A percentile compares a stretch with the other conserved stretches of the same genome.
Evolutionary conservation across 169 alveolate species (phyloP).

Genomic region (Plasmodium gonderi): DNA sequence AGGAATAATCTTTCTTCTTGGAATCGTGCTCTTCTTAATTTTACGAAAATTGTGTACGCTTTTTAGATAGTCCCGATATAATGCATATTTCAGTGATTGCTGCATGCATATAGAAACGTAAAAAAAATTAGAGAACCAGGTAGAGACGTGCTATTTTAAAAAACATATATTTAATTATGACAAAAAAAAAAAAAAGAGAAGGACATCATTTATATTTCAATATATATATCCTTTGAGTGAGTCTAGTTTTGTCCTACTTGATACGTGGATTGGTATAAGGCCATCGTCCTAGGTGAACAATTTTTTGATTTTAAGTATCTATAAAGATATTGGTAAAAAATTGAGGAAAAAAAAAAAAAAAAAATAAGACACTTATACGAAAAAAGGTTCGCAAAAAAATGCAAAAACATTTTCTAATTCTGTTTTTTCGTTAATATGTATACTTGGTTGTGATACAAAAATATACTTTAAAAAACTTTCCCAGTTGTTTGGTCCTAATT

Average conservation of each 20-base stretch:
- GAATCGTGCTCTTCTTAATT: conserved; percentile 79
- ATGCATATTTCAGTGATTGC: conserved; percentile 81
- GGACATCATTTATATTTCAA: not conserved
- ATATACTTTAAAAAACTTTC: conserved; percentile 50
- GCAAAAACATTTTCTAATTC: not conserved
- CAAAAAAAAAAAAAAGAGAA: not conserved
- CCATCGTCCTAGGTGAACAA: conserved; percentile 81
- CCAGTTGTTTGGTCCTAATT: conserved; percentile 67
- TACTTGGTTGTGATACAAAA: conserved; percentile 4
- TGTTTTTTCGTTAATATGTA: not conserved
- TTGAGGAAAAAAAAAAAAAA: not conserved
- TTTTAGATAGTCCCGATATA: conserved; percentile 76
- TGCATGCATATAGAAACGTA: not conserved
- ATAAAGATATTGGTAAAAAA: not conserved
- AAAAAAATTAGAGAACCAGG: not conserved
- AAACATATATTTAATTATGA: not conserved
- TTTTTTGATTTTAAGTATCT: conserved; percentile 76
- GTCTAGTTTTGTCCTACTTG: conserved; percentile 58
- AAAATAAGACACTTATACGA: not conserved
- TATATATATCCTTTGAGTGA: not conserved
- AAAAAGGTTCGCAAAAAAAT: not conserved
- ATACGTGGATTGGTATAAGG: conserved; percentile 80
- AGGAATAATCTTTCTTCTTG: conserved; percentile 70
- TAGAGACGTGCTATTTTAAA: not conserved
- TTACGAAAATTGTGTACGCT: conserved; percentile 77